Evolutionary conservation across 805 yeast species (phyloP), one percentile per base, ranked within the genome.

Genomic region (Kodamaea leandrae): DNA sequence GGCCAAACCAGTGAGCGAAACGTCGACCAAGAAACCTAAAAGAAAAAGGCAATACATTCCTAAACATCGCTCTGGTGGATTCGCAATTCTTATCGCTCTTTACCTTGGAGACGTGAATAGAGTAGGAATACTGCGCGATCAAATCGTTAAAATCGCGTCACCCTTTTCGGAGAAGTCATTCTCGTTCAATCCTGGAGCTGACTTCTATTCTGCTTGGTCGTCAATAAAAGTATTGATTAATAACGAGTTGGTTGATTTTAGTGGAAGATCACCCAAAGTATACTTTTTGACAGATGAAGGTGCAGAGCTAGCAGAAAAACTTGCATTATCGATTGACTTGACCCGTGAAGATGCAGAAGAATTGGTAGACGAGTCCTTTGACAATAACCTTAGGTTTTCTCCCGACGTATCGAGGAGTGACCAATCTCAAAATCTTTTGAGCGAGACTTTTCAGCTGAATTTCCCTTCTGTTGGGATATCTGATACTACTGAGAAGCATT

Each of bases 211-310:
- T 1, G 91, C 95, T 0, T 87, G 96, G 96, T 68, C 66, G 14
- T 71, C 86, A 6, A 66, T 82, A 25, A 83, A 82, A 45, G 79
- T 82, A 1, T 63, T 91, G 41, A 53, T 78, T 14, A 76, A 72
- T 20, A 74, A 83, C 39, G 85, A 75, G 12, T 64, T 85, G 25
- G 82, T 90, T 0, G 64, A 62, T 10, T 61, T 63, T 1, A 58
- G 63, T 4, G 89, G 86, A 0, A 66, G 82, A 23, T 46, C 57
- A 0, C 90, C 91, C 0, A 65, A 68, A 25, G 57, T 72, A 17
- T 88, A 80, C 57, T 71, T 60, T 32, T 60, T 90, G 16, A 86
- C 95, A 0, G 88, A 82, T 6, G 77, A 72, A 37, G 97, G 97
- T 0, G 52, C 62, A 2, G 74, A 65, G 14, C 60, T 88, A 45